Percentiles rank a stretch among this genome's conserved stretches.
Evolutionary conservation across 176 grass and related monocot genomes (phyloP).

Genomic region (Calamus simplicifolius): DNA sequence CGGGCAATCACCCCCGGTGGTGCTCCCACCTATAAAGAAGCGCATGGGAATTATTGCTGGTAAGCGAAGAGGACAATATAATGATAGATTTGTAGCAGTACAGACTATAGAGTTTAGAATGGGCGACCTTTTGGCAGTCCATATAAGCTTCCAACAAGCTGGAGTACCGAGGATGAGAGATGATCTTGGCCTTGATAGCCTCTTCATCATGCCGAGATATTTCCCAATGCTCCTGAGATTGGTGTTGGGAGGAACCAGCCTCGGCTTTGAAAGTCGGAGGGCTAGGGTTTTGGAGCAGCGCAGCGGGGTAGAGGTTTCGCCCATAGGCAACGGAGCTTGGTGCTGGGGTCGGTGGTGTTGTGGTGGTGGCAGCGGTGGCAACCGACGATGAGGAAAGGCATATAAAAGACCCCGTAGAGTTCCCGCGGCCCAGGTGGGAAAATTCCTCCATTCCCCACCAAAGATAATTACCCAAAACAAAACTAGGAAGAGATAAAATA

Average conservation of each 20-base stretch:
- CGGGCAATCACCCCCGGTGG: conserved; percentile 47
- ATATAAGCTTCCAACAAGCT: conserved; percentile 51
- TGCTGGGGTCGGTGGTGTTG: conserved; percentile 13
- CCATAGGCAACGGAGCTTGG: conserved; percentile 20
- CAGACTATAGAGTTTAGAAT: conserved; percentile 14
- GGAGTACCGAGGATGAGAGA: conserved; percentile 80
- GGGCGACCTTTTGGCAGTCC: conserved; percentile 73
- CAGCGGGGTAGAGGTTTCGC: conserved; percentile 19
- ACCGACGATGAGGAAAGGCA: conserved; percentile 36
- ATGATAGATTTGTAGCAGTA: conserved; percentile 3
- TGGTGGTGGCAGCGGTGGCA: conserved; percentile 22
- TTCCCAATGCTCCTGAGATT: conserved; percentile 13
- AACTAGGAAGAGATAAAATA: conserved; percentile 5
- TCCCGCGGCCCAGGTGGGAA: conserved; percentile 30
- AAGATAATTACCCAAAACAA: conserved; percentile 28
- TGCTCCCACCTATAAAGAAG: conserved; percentile 14
- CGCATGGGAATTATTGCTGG: too few relatives aligned
- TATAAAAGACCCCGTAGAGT: conserved; percentile 43
- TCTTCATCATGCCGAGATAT: conserved; percentile 34
- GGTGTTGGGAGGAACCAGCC: conserved; percentile 1
- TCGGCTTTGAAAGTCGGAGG: conserved; percentile 10
- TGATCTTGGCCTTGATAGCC: conserved; percentile 66
- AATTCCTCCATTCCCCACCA: conserved; percentile 19
- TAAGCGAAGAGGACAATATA: not conserved
- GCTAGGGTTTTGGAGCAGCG: too few relatives aligned